phyloP scores from a whole-genome alignment of 2,329 filamentous ascomycete genomes.

The Hysterium pulicare region DNA sequence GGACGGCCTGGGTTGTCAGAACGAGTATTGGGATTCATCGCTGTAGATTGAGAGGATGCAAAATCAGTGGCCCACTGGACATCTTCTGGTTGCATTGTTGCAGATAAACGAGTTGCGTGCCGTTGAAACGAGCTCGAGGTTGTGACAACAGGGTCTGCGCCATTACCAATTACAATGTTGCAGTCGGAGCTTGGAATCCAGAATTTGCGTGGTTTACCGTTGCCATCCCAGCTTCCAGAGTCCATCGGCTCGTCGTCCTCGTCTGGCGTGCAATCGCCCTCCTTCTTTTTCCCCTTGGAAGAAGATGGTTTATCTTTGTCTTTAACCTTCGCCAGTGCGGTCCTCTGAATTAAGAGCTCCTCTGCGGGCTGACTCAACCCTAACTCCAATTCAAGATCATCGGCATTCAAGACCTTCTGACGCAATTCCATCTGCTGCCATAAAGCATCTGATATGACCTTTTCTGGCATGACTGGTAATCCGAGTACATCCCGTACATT shows the following conservation, averaged over 20 bases:
- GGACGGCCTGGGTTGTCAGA: slow-evolving; percentile 27
- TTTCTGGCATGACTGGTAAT: slow-evolving; percentile 53
- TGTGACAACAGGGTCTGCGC: slow-evolving; percentile 50
- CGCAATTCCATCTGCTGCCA: slow-evolving; percentile 58
- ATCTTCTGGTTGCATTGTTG: slow-evolving; percentile 53
- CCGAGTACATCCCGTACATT: slow-evolving; percentile 52
- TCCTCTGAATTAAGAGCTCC: slow-evolving; percentile 22
- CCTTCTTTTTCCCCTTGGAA: slow-evolving; percentile 47
- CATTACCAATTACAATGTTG: slow-evolving; percentile 55
- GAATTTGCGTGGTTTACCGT: slow-evolving; percentile 54
- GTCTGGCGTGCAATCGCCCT: slow-evolving; percentile 8
- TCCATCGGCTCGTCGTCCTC: slow-evolving; percentile 28
- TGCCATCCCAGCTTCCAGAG: slow-evolving; percentile 53
- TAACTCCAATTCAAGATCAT: slow-evolving; percentile 51
- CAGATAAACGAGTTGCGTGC: slow-evolving; percentile 47
- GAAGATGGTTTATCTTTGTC: slow-evolving; percentile 17
- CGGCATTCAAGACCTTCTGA: slow-evolving; percentile 53
- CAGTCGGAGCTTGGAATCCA: slow-evolving; percentile 56
- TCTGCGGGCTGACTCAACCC: slow-evolving; percentile 47
- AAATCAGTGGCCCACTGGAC: slow-evolving; percentile 56
- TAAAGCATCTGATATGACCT: slow-evolving; percentile 53
- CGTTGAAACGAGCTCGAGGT: slow-evolving; percentile 45
- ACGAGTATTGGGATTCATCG: slow-evolving; percentile 32
- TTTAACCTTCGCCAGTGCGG: slow-evolving; percentile 16
- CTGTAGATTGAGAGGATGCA: slow-evolving; percentile 44